These are phyloP conservation scores for Dryadomyces sulphureus DNA, from an alignment of 2,329 filamentous ascomycete genomes.

Conservation along the genomic window DNA sequence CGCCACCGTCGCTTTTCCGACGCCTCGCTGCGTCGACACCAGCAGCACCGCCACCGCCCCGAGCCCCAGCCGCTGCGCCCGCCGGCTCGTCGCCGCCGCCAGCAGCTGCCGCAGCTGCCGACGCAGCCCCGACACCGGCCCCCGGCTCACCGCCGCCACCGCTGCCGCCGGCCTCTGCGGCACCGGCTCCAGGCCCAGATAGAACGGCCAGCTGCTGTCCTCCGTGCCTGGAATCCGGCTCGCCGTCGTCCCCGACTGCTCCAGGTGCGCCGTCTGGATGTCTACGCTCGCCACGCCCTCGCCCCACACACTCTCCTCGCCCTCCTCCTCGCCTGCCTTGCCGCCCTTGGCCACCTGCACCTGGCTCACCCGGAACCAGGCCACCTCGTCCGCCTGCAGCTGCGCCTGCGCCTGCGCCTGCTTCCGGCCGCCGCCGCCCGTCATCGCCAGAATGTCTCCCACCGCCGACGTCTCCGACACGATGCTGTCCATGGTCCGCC, in stretches of 20 bases:
- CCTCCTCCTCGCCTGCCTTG: constrained; percentile 29
- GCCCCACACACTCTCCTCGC: constrained; percentile 64
- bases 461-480: constrained; percentile 47
- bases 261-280: constrained; percentile 72
- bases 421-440: constrained; percentile 18
- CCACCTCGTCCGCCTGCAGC: constrained; percentile 44
- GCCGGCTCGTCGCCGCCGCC: constrained; percentile 72
- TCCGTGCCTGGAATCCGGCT: constrained; percentile 64
- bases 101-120: constrained; percentile 72
- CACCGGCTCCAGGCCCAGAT: constrained; percentile 60
- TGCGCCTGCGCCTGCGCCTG: background rate
- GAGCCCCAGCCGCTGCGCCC: constrained; percentile 75
- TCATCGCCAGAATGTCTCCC: constrained; percentile 51
- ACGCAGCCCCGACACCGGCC: constrained; percentile 39
- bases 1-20: constrained; percentile 77
- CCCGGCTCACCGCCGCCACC: constrained; percentile 27
- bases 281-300: constrained; percentile 68
- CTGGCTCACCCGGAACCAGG: constrained; percentile 85
- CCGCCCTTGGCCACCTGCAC: constrained; percentile 30
- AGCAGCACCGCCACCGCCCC: constrained; percentile 79
- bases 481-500: constrained; percentile 64
- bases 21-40: constrained; percentile 81
- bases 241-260: constrained; percentile 78
- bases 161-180: constrained; percentile 33
- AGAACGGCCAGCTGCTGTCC: constrained; percentile 76